A percentile compares a stretch with the other conserved stretches of the same genome.
Conservation (phyloP, 148 eudicot genomes). For the Rhododendron williamsianum region DNA sequence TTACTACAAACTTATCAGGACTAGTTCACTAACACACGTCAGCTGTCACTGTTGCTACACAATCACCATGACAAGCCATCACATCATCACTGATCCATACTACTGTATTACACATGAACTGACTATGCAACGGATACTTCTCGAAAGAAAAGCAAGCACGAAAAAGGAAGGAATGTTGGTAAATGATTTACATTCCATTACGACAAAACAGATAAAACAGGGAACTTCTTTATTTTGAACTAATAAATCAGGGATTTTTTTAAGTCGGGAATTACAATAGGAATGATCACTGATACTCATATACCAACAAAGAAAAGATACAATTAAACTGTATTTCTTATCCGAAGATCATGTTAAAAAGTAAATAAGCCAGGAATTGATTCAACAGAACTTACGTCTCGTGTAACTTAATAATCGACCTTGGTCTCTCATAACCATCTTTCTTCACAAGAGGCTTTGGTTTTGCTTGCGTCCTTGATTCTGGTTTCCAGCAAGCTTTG, state of each 20-base stretch:
- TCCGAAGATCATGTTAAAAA: neutral
- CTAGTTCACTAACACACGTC: neutral
- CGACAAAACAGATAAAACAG: neutral
- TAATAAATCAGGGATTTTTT: neutral
- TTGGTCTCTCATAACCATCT: conserved; percentile 67
- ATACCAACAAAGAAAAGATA: neutral
- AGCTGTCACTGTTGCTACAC: neutral
- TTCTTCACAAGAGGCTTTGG: conserved; percentile 42
- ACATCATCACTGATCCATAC: neutral
- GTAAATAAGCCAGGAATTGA: conserved; percentile 5
- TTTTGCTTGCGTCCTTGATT: conserved; percentile 52
- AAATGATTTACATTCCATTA: neutral
- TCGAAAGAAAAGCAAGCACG: conserved; percentile 4
- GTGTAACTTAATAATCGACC: conserved; percentile 43
- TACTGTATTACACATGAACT: neutral
- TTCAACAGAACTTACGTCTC: conserved; percentile 44
- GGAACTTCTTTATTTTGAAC: neutral
- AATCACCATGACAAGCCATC: neutral
- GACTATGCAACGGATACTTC: neutral
- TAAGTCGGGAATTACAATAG: neutral
- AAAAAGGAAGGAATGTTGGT: neutral
- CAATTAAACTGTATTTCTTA: neutral
- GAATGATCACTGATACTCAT: neutral
- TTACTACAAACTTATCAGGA: neutral
- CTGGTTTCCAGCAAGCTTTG: conserved; percentile 84